Conservation (phyloP, 495 filamentous ascomycete genomes). For the Penicillium silybi region DNA sequence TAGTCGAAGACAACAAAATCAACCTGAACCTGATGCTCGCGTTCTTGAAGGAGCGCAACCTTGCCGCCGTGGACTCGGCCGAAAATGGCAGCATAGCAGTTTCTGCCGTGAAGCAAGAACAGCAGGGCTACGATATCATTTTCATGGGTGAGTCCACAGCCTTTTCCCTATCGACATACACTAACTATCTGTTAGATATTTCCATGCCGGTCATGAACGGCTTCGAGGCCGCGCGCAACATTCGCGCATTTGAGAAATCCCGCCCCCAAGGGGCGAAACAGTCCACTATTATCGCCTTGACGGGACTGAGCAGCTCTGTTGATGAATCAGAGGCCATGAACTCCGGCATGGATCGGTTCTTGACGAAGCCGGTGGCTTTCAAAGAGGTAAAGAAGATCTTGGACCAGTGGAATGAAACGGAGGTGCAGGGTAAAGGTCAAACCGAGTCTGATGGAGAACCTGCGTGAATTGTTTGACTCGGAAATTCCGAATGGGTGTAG, state of each 20-base stretch:
- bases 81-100: conserved; percentile 51
- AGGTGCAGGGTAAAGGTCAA: conserved; percentile 6
- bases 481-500: no score
- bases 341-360: conserved; percentile 66
- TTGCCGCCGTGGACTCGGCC: conserved; percentile 34
- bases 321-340: conserved; percentile 64
- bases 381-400: conserved; percentile 45
- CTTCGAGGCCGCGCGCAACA: conserved; percentile 59
- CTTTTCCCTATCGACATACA: background rate
- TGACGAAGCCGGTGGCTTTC: conserved; percentile 67
- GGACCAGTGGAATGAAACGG: conserved; percentile 42
- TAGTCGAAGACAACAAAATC: conserved; percentile 71
- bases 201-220: conserved; percentile 73
- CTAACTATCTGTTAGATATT: conserved; percentile 41
- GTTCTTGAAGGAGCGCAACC: conserved; percentile 47
- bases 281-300: conserved; percentile 31
- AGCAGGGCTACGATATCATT: conserved; percentile 48
- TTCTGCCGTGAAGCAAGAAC: conserved; percentile 39
- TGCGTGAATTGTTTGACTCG: no score
- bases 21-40: conserved; percentile 61
- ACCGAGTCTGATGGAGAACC: no score
- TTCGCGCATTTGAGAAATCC: conserved; percentile 56
- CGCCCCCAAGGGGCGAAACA: conserved; percentile 25
- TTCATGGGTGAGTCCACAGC: conserved; percentile 44
- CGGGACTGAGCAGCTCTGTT: conserved; percentile 59